Evolutionary conservation across 345 rosid species (phyloP).

Genomic region (Populus nigra): DNA sequence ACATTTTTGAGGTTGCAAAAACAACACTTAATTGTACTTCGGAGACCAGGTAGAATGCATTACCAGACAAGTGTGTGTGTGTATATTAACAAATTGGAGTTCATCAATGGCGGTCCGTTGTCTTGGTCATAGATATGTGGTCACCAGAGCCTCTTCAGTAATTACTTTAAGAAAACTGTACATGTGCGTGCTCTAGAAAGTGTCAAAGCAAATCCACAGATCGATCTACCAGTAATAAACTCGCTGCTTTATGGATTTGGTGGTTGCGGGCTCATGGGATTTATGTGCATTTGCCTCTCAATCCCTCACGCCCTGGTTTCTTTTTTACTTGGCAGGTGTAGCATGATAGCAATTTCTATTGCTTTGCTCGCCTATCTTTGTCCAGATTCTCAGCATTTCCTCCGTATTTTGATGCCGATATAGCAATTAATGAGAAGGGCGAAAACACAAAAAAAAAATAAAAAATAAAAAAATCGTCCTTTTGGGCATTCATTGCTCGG

Average conservation of each 20-base stretch:
- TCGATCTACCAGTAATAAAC: background rate
- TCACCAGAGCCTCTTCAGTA: background rate
- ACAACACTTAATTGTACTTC: background rate
- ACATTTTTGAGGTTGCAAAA: background rate
- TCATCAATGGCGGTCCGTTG: background rate
- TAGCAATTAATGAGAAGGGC: background rate
- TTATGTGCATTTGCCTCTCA: background rate
- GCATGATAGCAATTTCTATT: background rate
- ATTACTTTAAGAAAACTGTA: background rate
- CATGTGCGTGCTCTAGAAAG: background rate
- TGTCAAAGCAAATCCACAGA: background rate
- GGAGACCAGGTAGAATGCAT: background rate
- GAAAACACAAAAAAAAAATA: no score
- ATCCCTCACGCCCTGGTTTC: background rate
- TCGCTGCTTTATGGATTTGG: constrained; percentile 4
- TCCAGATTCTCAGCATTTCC: background rate
- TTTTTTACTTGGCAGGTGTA: background rate
- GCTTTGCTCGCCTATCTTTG: background rate
- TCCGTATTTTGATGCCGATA: background rate
- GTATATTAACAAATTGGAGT: no score
- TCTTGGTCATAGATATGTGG: background rate
- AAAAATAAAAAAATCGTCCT: background rate
- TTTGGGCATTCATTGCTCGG: background rate
- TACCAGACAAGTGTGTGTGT: no score
- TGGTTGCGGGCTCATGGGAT: constrained; percentile 34